A percentile compares a stretch with the other conserved stretches of the same genome.
Conservation (phyloP, 2,329 filamentous ascomycete species). For the Fusarium napiforme region DNA sequence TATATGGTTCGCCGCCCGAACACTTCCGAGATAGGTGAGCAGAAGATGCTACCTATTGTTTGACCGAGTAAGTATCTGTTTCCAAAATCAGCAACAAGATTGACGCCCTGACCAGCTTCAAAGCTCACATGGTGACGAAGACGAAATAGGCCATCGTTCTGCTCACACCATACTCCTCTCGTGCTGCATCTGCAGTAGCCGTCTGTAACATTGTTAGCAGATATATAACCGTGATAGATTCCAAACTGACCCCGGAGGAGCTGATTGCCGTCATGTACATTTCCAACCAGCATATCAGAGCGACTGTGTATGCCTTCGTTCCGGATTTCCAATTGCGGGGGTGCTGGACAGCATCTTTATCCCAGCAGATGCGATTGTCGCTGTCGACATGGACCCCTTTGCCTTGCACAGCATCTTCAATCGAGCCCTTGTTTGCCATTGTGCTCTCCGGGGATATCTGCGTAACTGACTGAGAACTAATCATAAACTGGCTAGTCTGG, state of each 20-base stretch:
- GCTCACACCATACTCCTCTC: neutral
- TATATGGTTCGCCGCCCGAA: neutral
- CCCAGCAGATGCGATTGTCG: neutral
- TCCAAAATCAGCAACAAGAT: accelerated
- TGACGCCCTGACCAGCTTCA: accelerated
- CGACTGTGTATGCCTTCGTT: neutral
- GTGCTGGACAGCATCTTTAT: neutral
- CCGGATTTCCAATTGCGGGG: neutral
- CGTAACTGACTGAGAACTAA: too few relatives aligned
- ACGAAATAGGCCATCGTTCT: neutral
- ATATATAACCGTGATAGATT: too few relatives aligned
- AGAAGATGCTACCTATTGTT: neutral
- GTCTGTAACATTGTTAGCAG: neutral
- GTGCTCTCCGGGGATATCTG: accelerated
- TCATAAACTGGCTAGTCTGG: neutral
- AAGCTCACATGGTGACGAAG: neutral
- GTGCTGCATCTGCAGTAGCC: neutral
- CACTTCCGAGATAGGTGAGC: neutral
- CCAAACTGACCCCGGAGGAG: neutral
- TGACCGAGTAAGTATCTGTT: neutral
- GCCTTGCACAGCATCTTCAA: neutral
- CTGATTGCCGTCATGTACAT: neutral
- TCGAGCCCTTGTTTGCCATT: neutral
- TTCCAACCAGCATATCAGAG: neutral
- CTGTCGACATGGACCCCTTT: neutral